A percentile compares a stretch with the other conserved stretches of the same genome.
phyloP scores from a whole-genome alignment of 2,329 filamentous ascomycete genomes.

The Emericellopsis cladophorae region DNA sequence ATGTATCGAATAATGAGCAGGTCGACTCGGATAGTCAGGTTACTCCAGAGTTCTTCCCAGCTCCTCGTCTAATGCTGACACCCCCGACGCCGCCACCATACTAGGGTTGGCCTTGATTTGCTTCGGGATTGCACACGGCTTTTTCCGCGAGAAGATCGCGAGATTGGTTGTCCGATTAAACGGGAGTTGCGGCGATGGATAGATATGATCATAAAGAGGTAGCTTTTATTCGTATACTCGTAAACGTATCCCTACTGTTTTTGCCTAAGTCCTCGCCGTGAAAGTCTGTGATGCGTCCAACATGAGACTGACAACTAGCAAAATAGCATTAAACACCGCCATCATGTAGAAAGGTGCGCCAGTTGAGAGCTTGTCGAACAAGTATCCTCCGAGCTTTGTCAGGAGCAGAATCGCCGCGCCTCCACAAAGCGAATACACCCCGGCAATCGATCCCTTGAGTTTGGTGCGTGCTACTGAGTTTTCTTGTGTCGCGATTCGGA shows the following conservation, averaged over 20 bases:
- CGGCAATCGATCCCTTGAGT: conserved; percentile 88
- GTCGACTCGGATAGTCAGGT: too few species aligned
- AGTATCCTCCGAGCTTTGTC: conserved; percentile 76
- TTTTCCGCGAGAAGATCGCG: background rate
- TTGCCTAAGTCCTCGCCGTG: background rate
- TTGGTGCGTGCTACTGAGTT: conserved; percentile 33
- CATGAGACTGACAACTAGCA: conserved; percentile 45
- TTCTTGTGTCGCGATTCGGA: conserved; percentile 16
- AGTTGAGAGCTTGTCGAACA: conserved; percentile 66
- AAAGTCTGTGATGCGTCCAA: conserved; percentile 34
- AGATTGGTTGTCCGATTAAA: background rate
- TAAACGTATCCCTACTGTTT: background rate
- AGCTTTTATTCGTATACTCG: background rate
- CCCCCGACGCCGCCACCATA: too few species aligned
- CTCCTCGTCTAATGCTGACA: too few species aligned
- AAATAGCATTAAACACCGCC: conserved; percentile 69
- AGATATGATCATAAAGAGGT: background rate
- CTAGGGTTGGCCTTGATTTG: too few species aligned
- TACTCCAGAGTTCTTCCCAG: too few species aligned
- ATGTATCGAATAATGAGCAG: too few species aligned
- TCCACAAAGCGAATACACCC: conserved; percentile 84
- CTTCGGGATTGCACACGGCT: too few species aligned
- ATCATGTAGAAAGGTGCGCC: conserved; percentile 92
- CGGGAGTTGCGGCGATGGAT: background rate
- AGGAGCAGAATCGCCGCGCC: conserved; percentile 81